Evolutionary conservation across 2,329 filamentous ascomycete species (phyloP), one percentile per base, ranked within the genome.

Genomic region (Aureobasidium sp.): DNA sequence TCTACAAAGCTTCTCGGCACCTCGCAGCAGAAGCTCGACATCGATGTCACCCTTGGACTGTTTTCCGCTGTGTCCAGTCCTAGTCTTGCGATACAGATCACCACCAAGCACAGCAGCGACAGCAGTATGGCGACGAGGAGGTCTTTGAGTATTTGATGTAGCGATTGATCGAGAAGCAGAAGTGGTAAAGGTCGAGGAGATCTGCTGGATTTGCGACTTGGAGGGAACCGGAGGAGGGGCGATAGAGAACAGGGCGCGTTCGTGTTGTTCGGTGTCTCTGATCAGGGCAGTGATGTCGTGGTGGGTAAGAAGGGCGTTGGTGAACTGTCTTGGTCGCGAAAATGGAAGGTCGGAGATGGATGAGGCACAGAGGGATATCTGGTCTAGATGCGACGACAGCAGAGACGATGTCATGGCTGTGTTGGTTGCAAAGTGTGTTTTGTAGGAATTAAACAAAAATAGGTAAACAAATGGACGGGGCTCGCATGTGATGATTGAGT

Each of bases 281-380:
- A 99, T 96, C 50, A 99, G 79, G 13, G 89, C 84, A 4, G 94
- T 97, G 67, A 99, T 97, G 73, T 99, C 94, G 73, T 92, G 87
- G 66, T 86, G 86, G 60, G 87, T 86, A 51, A 97, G 85, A 40
- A 99, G 82, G 35, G 94, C 91, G 73, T 95, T 96, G 66, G 92
- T 94, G 76, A 97, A 99, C 69, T 94, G 91, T 69, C 90, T 95
- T n/a, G 93, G 90, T 1, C 84, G 84, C 42, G 90, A 90, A 68
- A 97, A 97, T 35, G 76, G 72, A 23, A 80, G 68, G 35, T 78
- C 75, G 51, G 75, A 73, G 43, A 80, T 79, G 51, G 77, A 78
- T 0, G 72, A 69, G 17, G 77, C 71, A 67, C 78, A 80, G 54
- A 78, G 69, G 17, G 76, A 75, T 58, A 80, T 79, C 62, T 79